Evolutionary conservation across 768 basidiomycete genomes (phyloP).

Genomic region (Leccinum barrowsii): DNA sequence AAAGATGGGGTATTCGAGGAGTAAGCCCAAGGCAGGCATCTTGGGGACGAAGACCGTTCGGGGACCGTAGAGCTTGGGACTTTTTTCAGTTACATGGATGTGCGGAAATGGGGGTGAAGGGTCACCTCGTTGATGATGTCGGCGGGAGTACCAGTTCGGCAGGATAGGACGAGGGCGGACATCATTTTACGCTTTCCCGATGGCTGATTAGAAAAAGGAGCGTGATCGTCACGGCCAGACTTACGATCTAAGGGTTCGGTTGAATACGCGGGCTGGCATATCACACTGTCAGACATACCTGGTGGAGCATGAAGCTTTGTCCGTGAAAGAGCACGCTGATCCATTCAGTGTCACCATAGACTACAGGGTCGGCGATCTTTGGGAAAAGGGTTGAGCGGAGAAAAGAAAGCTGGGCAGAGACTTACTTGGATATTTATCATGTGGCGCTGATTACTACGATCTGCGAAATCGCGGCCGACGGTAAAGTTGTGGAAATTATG

Average conservation of each 20-base stretch:
- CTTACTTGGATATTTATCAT: constrained; percentile 84
- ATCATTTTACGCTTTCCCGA: constrained; percentile 91
- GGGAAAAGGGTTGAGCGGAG: not conserved
- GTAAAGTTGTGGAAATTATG: constrained; percentile 99
- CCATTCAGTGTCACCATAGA: constrained; percentile 93
- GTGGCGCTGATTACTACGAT: constrained; percentile 77
- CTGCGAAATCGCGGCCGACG: constrained; percentile 78
- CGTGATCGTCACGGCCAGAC: constrained; percentile 7
- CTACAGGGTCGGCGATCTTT: constrained; percentile 80
- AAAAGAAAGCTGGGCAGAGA: not conserved
- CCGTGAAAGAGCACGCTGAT: constrained; percentile 91
- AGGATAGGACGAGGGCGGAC: constrained; percentile 72
- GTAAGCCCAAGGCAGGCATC: constrained; percentile 90
- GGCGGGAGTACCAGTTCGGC: constrained; percentile 72
- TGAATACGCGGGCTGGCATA: constrained; percentile 6
- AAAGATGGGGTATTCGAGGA: constrained; percentile 86
- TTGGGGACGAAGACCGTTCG: constrained; percentile 83
- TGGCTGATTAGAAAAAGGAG: constrained; percentile 7
- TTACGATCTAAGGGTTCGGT: constrained; percentile 27
- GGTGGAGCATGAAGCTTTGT: constrained; percentile 98
- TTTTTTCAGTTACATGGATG: not conserved
- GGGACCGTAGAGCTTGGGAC: constrained; percentile 69
- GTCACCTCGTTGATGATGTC: constrained; percentile 70
- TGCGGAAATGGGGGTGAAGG: not conserved
- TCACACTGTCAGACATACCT: constrained; percentile 51